A percentile compares a stretch with the other conserved stretches of the same genome.
These are phyloP conservation scores for Imleria badia DNA, from an alignment of 768 basidiomycete species.

Conservation along the genomic window DNA sequence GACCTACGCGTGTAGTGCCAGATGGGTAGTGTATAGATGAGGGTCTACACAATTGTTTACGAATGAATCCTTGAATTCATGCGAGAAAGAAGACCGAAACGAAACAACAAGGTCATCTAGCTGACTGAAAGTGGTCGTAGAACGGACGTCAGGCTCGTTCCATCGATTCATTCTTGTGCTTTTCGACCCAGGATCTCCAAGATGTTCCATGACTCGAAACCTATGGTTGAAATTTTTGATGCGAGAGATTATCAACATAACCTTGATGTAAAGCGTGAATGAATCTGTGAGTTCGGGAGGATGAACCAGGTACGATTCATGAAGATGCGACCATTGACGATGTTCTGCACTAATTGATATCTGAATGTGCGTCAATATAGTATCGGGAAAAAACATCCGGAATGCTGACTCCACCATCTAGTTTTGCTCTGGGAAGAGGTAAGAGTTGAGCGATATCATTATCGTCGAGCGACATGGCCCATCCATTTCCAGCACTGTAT, in stretches of 20 bases:
- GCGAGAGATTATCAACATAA: conserved; percentile 58
- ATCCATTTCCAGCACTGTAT: conserved; percentile 66
- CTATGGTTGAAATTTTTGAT: conserved; percentile 68
- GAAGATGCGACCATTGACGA: conserved; percentile 67
- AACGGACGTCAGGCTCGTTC: conserved; percentile 57
- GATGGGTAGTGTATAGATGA: conserved; percentile 47
- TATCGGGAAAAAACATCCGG: neutral
- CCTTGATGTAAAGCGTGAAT: conserved; percentile 70
- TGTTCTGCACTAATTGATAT: conserved; percentile 48
- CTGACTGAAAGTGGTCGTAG: conserved; percentile 61
- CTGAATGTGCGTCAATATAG: conserved; percentile 28
- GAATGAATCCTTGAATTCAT: conserved; percentile 55
- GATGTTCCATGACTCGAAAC: conserved; percentile 58
- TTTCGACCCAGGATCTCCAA: conserved; percentile 48
- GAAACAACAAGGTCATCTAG: conserved; percentile 57
- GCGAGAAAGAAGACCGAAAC: conserved; percentile 60
- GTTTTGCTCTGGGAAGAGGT: conserved; percentile 59
- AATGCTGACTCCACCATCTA: conserved; percentile 56
- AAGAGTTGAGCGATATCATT: conserved; percentile 71
- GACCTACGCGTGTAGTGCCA: conserved; percentile 35
- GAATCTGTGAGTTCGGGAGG: conserved; percentile 65
- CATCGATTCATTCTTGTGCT: conserved; percentile 22
- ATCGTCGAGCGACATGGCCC: conserved; percentile 71
- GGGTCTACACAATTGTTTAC: conserved; percentile 53
- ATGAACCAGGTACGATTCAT: conserved; percentile 59